Base-by-base conservation (phyloP, 768 basidiomycete genomes). In the Boletus rubropictus region DNA sequence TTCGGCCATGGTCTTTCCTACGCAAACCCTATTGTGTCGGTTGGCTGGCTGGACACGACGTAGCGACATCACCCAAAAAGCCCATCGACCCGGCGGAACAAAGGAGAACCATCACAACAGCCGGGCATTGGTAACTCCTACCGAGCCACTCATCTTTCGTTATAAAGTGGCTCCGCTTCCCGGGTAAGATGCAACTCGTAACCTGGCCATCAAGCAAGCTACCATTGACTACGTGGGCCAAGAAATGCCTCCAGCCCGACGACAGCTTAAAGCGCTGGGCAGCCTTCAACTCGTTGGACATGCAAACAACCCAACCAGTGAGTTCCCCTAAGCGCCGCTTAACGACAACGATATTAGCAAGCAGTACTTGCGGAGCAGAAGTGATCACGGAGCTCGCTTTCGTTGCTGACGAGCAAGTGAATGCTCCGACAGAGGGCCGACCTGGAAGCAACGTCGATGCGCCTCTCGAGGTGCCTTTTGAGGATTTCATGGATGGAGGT, bases 401-500 rank as follows among this genome's bases (percentile, higher is more conserved):
- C 25, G 53, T 54, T 22, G 25, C 54, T 15, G 60, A 63, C 18
- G 22, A 39, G 21, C 54, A 35, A 17, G 42, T 15, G 12, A 48
- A 47, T 9, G 24, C 12, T 22, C 39, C 9, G 31, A 31, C 3
- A 7, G 46, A 43, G 5, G 29, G 25, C 1, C 42, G 35, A 17
- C n/a, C 15, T 9, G 32, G 7, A 22, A 10, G 17, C 12, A 37
- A 42, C 14, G 8, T 39, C 28, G 46, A 46, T 20, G 25, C 29
- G 11, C 59, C 59, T 11, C 40, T 62, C n/a, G 56, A 59, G 29
- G 52, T 62, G 42, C 44, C 45, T 34, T 62, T 62, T 4, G 25
- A 54, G n/a, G 62, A 64, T 25, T 61, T 62, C 45, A 54, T 62
- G 59, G 44, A 53, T 5, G 59, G 61, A 50, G 59, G 61, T 62